Base-by-base conservation (phyloP, 106 monocot genomes). In the Amphibolis antarctica region DNA sequence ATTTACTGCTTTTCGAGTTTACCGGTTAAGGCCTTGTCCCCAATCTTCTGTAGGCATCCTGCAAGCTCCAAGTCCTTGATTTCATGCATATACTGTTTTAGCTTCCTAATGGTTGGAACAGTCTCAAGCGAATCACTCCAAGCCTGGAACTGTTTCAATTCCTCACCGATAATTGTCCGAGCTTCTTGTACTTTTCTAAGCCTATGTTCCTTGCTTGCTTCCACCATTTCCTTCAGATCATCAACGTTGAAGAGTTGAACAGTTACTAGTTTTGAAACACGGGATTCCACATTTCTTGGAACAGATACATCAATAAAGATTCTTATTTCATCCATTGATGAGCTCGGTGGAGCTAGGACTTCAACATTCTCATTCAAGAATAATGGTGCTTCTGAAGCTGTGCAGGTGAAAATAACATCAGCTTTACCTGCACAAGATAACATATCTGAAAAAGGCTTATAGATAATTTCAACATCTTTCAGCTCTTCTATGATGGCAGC, bases 61-160 rank as follows among this genome's bases (percentile, higher is more conserved):
- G 86, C 83, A 12, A 90, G 75, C 50, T 98, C 96, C 12, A 84
- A 64, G 12, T 62, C 69, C 55, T 80, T 75, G 43, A 91, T 98
- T 71, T 85, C 76, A 29, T 98, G 90, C 11, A 85, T 87, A 54
- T 87, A 98, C 0, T 86, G 83, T 62, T 87, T 82, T n/a, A 98
- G 55, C 52, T 86, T 91, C 80, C 90, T 98, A 70, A 98, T 98
- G 18, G 96, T 98, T 4, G 90, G 96, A n/a, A 98, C 96, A 9
- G 96, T 98, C 69, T 91, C 90, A 72, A 98, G 59, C 3, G 96
- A 98, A 59, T 98, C 87, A 44, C 91, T 80, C 96, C 96, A 98
- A 28, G 84, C 81, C 73, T 91, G 84, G 42, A 98, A 98, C 36
- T 56, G 66, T 29, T 73, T 91, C 74, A 88, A 18, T 66, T 98